phyloP scores from a whole-genome alignment of 257 asterid genomes.

The Datura wrightii region DNA sequence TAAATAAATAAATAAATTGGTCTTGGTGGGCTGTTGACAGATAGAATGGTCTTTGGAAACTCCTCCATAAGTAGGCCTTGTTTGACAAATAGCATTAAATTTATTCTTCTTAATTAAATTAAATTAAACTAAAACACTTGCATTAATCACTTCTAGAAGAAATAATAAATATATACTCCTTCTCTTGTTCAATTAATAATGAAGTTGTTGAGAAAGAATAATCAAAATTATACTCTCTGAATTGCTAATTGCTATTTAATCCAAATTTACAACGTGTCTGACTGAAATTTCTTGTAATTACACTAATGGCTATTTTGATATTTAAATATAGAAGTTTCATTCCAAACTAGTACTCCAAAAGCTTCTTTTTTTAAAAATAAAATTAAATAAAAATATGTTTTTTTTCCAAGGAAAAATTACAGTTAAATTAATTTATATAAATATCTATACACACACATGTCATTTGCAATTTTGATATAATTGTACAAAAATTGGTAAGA shows the following conservation, averaged over 20 bases:
- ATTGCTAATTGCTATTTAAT: background rate
- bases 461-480: background rate
- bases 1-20: background rate
- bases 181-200: background rate
- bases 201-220: background rate
- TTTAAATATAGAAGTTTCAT: background rate
- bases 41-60: slow-evolving; percentile 22
- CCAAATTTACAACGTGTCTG: background rate
- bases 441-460: background rate
- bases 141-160: slow-evolving; percentile 30
- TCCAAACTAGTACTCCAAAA: background rate
- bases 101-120: background rate
- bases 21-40: slow-evolving; percentile 27
- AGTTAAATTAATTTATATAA: background rate
- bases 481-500: too few relatives aligned
- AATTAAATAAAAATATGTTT: too few relatives aligned
- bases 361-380: background rate
- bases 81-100: slow-evolving; percentile 14
- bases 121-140: background rate
- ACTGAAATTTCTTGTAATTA: background rate
- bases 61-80: slow-evolving; percentile 23
- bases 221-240: background rate
- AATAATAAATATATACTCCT: background rate
- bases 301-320: background rate
- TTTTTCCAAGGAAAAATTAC: background rate